Base-by-base conservation (phyloP, 2,329 filamentous ascomycete species). In the Stagonosporopsis rhizophila region DNA sequence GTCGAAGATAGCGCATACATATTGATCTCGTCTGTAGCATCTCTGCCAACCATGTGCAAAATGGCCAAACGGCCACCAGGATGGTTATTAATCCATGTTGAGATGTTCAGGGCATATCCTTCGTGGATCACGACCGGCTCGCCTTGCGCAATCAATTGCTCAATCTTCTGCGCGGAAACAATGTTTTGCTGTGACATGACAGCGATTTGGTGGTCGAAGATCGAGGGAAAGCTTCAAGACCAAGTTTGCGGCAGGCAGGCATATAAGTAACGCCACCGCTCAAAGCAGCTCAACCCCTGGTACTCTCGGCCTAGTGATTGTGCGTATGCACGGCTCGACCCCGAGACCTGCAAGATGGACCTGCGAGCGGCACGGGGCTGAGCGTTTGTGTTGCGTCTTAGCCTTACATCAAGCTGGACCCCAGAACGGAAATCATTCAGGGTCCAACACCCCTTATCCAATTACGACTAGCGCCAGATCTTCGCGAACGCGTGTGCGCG, bases 31-130 rank as follows among this genome's bases (percentile, higher is more conserved):
- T 85, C 82, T 19, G 83, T 84, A 22, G 84, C 83, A 73, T 86
- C 84, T 70, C 78, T 79, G 52, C 84, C 84, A 4, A 86, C 81
- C 83, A 86, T 87, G 74, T 88, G 85, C 60, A 83, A 68, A 58
- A 87, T 85, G 19, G 85, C 83, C 23, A 87, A 74, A 14, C 78
- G 75, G 28, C 86, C 86, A 19, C 86, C 86, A 0, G 86, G 86
- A 64, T 88, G 86, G 52, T 75, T 80, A 51, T 81, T 70, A 62
- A 87, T 78, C 86, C 85, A 88, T 39, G 77, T 74, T 64, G 86
- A 83, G 34, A 88, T 80, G 52, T 79, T 78, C 62, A 88, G 75
- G 15, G 85, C 81, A 47, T 77, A 66, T 40, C 83, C 84, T 41
- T 87, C 80, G 61, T 80, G 81, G 51, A 88, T 81, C 62, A 87